Base-by-base conservation (phyloP, 2,329 filamentous ascomycete species). In the Phaeoacremonium minimum region DNA sequence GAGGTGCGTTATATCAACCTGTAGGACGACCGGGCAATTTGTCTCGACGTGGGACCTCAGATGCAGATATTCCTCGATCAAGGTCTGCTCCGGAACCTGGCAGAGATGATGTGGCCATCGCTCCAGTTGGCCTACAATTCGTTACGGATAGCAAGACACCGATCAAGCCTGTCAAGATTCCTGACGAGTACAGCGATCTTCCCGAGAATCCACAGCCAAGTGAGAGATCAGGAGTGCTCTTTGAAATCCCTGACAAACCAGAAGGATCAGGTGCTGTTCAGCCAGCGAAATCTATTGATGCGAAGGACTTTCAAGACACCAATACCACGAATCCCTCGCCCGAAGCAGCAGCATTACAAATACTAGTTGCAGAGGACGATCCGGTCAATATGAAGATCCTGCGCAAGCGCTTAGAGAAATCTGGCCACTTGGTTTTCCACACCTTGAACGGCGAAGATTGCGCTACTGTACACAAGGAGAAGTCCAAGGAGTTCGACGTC, bases 381-480 rank as follows among this genome's bases (percentile, higher is more conserved):
- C 87, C 87, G 0, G 81, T 94, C 47, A 95, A 95, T 48, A 86
- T 86, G 60, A 84, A 80, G 41, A 86, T 95, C 29, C 65, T 95
- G 28, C 77, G 80, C 50, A 94, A 94, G 51, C 69, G 89, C 11
- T 60, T 95, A 4, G 84, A 93, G 52, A 89, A 85, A 50, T 61
- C 79, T 2, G 85, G 86, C 0, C 86, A 95, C 46, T 60, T 72
- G 1, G 83, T 93, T 0, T 65, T 74, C 22, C 71, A 90, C 45
- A 87, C 87, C 0, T 72, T 85, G 26, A 95, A 95, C 44, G 89
- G 89, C 7, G 85, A 93, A 52, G 87, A 94, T 51, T 95, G 89
- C 51, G 83, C 86, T 6, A 69, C 72, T 33, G 71, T 78, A 5
- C 90, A 86, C 56, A 73, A 71, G 33, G 83, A 87, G 31, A 73